Conservation (phyloP, 495 filamentous ascomycete species). For the Penicillium argentinense region DNA sequence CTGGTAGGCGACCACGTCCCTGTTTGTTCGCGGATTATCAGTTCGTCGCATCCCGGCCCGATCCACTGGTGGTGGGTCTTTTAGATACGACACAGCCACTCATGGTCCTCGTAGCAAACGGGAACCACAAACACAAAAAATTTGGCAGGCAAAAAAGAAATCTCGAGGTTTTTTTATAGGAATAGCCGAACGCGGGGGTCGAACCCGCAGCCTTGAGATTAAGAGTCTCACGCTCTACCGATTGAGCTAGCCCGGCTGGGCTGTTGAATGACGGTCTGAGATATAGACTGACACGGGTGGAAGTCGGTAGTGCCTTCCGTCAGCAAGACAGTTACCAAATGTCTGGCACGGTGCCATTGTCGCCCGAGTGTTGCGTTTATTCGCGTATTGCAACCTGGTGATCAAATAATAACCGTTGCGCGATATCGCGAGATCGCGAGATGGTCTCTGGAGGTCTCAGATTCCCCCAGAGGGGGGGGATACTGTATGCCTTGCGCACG, state of each 20-base stretch:
- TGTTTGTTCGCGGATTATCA: not conserved
- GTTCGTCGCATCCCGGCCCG: slow-evolving; percentile 11
- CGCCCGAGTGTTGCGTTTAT: too few relatives aligned
- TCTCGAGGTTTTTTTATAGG: slow-evolving; percentile 19
- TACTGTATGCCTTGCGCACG: not conserved
- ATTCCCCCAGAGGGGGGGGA: too few relatives aligned
- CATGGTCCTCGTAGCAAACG: not conserved
- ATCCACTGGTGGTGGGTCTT: slow-evolving; percentile 14
- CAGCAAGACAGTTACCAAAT: too few relatives aligned
- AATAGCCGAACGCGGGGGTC: slow-evolving; percentile 57
- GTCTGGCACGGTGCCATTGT: too few relatives aligned
- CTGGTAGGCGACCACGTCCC: too few relatives aligned
- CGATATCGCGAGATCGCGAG: too few relatives aligned
- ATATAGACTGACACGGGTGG: not conserved
- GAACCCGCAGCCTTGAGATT: slow-evolving; percentile 62
- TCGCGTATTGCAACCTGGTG: too few relatives aligned
- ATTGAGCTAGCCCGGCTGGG: slow-evolving; percentile 56
- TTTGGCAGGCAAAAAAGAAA: slow-evolving; percentile 17
- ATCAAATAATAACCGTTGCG: too few relatives aligned
- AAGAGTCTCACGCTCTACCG: slow-evolving; percentile 62
- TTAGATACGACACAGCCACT: slow-evolving; percentile 7
- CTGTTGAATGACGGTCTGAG: slow-evolving; percentile 16
- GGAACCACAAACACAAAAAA: slow-evolving; percentile 8
- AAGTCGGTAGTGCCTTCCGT: not conserved
- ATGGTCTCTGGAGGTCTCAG: not conserved